A percentile compares a stretch with the other conserved stretches of the same genome.
Evolutionary conservation across 2,329 filamentous ascomycete species (phyloP).

Genomic region (Penicillium sp.): DNA sequence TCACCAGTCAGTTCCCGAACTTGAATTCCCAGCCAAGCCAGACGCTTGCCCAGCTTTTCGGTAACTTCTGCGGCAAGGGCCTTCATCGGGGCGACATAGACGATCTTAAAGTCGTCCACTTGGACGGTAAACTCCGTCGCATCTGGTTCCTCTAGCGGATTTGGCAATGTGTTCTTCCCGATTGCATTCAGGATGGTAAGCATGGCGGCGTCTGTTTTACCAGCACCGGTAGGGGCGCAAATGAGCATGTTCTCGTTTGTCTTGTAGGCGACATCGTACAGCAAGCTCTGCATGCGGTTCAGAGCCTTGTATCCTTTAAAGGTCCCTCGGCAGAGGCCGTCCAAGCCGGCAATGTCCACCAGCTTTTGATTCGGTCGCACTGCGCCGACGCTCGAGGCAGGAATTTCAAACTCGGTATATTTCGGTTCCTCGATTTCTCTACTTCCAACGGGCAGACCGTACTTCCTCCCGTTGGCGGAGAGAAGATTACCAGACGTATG

Average conservation of each 20-base stretch:
- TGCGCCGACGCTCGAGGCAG: slow-evolving; percentile 75
- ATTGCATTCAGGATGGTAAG: slow-evolving; percentile 90
- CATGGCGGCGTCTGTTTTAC: slow-evolving; percentile 99
- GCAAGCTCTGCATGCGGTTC: slow-evolving; percentile 97
- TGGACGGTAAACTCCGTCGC: slow-evolving; percentile 80
- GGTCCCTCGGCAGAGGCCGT: slow-evolving; percentile 84
- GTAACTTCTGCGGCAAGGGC: slow-evolving; percentile 95
- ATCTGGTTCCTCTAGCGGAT: slow-evolving; percentile 71
- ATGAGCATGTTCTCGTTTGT: slow-evolving; percentile 99
- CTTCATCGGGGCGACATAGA: slow-evolving; percentile 99
- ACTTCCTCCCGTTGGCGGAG: slow-evolving; percentile 76
- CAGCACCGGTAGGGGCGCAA: slow-evolving; percentile 94
- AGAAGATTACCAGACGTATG: slow-evolving; percentile 85
- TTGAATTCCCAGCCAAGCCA: slow-evolving; percentile 90
- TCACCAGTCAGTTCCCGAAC: slow-evolving; percentile 95
- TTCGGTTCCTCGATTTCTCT: slow-evolving; percentile 70
- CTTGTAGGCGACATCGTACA: slow-evolving; percentile 92
- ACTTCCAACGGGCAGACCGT: slow-evolving; percentile 76
- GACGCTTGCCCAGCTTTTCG: slow-evolving; percentile 85
- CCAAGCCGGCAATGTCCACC: slow-evolving; percentile 76
- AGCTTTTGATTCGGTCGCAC: slow-evolving; percentile 73
- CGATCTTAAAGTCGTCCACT: slow-evolving; percentile 91
- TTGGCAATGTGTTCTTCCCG: slow-evolving; percentile 79
- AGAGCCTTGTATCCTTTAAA: slow-evolving; percentile 92
- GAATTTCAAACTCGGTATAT: slow-evolving; percentile 88